Conservation (phyloP, 176 grass and related monocot species). For the Musa itinerans region DNA sequence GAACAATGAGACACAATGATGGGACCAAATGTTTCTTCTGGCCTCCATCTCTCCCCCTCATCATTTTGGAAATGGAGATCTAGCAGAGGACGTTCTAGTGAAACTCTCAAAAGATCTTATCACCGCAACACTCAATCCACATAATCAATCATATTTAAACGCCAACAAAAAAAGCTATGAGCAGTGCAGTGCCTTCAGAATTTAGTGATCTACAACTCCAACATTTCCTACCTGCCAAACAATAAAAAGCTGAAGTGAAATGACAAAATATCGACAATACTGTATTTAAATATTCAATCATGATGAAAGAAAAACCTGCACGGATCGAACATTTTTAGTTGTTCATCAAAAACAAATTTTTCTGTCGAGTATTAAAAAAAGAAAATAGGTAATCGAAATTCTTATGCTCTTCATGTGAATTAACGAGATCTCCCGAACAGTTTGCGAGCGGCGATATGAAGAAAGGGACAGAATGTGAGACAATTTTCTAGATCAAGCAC, state of each 20-base stretch:
- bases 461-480: not conserved
- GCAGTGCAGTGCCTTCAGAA: not conserved
- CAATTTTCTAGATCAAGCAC: not conserved
- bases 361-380: not conserved
- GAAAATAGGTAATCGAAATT: not conserved
- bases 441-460: not conserved
- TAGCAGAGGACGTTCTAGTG: not conserved
- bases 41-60: conserved; percentile 68
- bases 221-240: too few relatives aligned
- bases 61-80: conserved; percentile 16
- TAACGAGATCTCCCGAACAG: not conserved
- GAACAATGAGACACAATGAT: conserved; percentile 42
- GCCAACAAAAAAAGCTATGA: not conserved
- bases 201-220: not conserved
- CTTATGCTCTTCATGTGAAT: not conserved
- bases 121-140: not conserved
- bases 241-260: not conserved
- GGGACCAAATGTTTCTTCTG: conserved; percentile 60
- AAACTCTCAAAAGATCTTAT: not conserved
- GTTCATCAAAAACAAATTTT: not conserved
- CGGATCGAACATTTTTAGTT: not conserved
- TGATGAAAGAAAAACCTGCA: not conserved
- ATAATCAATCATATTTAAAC: not conserved
- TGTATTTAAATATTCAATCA: not conserved
- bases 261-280: not conserved